Evolutionary conservation across 2,329 filamentous ascomycete genomes (phyloP).

Genomic region (Aspergillus sergii): DNA sequence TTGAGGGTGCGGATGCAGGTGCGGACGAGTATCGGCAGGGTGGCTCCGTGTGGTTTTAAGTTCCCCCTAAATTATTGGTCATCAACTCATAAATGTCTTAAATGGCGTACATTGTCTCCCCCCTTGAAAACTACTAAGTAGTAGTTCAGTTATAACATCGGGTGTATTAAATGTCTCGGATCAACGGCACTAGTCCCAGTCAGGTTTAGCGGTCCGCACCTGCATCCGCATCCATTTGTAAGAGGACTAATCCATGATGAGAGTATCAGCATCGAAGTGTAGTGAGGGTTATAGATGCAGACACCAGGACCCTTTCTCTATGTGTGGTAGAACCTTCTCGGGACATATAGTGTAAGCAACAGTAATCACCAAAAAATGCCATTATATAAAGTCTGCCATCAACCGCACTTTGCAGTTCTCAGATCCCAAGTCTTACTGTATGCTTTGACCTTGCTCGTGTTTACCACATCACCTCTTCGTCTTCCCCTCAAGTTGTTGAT

Average conservation of each 20-base stretch:
- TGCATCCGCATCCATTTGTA: background rate
- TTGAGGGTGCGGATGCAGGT: conserved; percentile 1
- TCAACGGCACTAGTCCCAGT: too few species aligned
- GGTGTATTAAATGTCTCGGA: too few species aligned
- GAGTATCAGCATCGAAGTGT: background rate
- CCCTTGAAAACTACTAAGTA: too few species aligned
- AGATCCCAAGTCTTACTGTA: background rate
- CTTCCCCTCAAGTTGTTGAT: background rate
- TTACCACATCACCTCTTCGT: background rate
- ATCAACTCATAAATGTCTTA: too few species aligned
- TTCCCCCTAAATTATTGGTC: too few species aligned
- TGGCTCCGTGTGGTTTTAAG: too few species aligned
- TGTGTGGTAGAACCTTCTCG: background rate
- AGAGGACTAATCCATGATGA: too few species aligned
- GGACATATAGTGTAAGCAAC: background rate
- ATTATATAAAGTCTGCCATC: background rate
- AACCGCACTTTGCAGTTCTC: background rate
- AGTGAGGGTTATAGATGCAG: background rate
- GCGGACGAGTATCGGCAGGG: background rate
- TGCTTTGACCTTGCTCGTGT: too few species aligned
- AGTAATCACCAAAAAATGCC: background rate
- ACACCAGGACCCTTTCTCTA: background rate
- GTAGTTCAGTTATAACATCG: too few species aligned
- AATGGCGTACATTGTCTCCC: too few species aligned
- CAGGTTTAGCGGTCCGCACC: conserved; percentile 4